A percentile compares a stretch with the other conserved stretches of the same genome.
Conservation (phyloP, 495 filamentous ascomycete genomes). For the Penicillium nucicola region DNA sequence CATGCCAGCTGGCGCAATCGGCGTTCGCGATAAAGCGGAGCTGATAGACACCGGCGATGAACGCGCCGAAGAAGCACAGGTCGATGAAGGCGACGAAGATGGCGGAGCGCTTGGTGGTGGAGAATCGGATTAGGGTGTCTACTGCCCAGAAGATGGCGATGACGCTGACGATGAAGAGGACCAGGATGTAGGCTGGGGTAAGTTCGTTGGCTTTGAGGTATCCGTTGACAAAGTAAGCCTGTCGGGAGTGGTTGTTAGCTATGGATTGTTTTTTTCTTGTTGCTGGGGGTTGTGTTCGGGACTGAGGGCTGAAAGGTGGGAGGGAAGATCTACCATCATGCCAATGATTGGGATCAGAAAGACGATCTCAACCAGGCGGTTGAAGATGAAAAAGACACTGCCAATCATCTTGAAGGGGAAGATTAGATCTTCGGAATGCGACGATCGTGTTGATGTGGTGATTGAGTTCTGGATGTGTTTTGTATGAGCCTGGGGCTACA, state of each 20-base stretch:
- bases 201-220: constrained; percentile 67
- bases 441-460: neutral
- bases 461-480: constrained; percentile 2
- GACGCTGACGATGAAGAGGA: constrained; percentile 87
- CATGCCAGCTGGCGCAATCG: constrained; percentile 60
- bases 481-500: neutral
- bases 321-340: constrained; percentile 63
- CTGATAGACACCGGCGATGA: constrained; percentile 77
- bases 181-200: constrained; percentile 75
- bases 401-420: constrained; percentile 58
- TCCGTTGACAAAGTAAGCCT: constrained; percentile 76
- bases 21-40: constrained; percentile 65
- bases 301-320: neutral
- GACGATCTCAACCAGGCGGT: constrained; percentile 76
- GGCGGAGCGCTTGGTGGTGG: constrained; percentile 66
- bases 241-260: neutral
- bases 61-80: constrained; percentile 73
- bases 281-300: neutral
- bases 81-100: constrained; percentile 77
- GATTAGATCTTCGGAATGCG: constrained; percentile 5
- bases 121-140: constrained; percentile 77
- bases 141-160: constrained; percentile 77
- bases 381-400: constrained; percentile 79
- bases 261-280: neutral
- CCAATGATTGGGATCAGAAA: constrained; percentile 86